Percentiles rank a stretch among this genome's conserved stretches.
phyloP scores from a whole-genome alignment of 495 filamentous ascomycete genomes.

The Massariosphaeria phaeospora region DNA sequence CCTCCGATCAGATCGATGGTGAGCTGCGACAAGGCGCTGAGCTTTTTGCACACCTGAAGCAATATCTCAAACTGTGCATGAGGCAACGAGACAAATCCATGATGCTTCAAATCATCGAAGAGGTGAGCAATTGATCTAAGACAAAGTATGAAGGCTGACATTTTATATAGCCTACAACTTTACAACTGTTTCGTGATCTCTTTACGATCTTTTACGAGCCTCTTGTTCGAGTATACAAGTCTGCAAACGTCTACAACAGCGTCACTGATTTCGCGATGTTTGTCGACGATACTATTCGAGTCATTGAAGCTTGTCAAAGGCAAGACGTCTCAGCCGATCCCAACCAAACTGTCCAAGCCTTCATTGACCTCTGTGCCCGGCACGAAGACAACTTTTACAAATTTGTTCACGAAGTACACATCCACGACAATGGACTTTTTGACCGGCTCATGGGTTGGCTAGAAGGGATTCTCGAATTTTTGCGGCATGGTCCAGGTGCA shows the following conservation, averaged over 20 bases:
- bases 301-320: conserved; percentile 81
- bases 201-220: conserved; percentile 99
- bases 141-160: not conserved
- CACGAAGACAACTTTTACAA: conserved; percentile 98
- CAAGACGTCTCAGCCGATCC: conserved; percentile 92
- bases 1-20: conserved; percentile 51
- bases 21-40: conserved; percentile 83
- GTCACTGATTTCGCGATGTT: conserved; percentile 95
- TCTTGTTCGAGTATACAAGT: conserved; percentile 93
- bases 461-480: conserved; percentile 91
- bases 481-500: conserved; percentile 74
- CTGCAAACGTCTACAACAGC: conserved; percentile 93
- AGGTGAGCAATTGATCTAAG: conserved; percentile 42
- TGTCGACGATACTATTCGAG: conserved; percentile 82
- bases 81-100: conserved; percentile 91
- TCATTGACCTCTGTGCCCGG: conserved; percentile 93
- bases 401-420: conserved; percentile 95
- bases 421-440: conserved; percentile 96
- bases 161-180: conserved; percentile 60
- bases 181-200: conserved; percentile 89
- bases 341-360: conserved; percentile 97
- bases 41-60: conserved; percentile 90
- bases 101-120: conserved; percentile 95
- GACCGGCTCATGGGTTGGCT: conserved; percentile 95
- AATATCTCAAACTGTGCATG: conserved; percentile 86